Conservation (phyloP, 2,329 filamentous ascomycete genomes). For the Geosmithia flava region DNA sequence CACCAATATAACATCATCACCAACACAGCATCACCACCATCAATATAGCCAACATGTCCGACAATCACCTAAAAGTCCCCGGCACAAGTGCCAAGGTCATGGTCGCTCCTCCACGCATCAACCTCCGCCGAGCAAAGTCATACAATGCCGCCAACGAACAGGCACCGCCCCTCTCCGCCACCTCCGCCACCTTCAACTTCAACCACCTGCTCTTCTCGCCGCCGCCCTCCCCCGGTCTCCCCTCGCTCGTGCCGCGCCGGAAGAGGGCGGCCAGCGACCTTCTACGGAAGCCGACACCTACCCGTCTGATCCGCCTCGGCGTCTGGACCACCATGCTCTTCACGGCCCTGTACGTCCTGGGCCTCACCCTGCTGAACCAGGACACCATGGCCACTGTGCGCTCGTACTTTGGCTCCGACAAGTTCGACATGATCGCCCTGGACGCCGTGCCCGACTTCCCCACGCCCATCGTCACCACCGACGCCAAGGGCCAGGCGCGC, state of each 20-base stretch:
- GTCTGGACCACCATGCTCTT: constrained; percentile 39
- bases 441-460: constrained; percentile 58
- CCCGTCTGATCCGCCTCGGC: constrained; percentile 42
- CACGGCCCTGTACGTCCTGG: constrained; percentile 35
- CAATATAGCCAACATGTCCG: constrained; percentile 24
- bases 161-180: constrained; percentile 43
- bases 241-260: constrained; percentile 52
- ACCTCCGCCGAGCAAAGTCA: constrained; percentile 44
- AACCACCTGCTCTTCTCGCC: constrained; percentile 55
- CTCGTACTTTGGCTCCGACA: constrained; percentile 32
- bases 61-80: constrained; percentile 29
- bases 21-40: too few relatives aligned
- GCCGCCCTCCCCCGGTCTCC: constrained; percentile 61
- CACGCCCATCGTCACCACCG: constrained; percentile 58
- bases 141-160: constrained; percentile 42
- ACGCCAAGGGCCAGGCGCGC: constrained; percentile 48
- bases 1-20: neutral
- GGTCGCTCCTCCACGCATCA: constrained; percentile 41
- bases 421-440: constrained; percentile 56
- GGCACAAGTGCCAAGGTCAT: constrained; percentile 28
- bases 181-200: constrained; percentile 51
- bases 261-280: constrained; percentile 45
- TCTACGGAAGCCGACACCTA: constrained; percentile 33
- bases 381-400: constrained; percentile 15
- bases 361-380: constrained; percentile 13